Evolutionary conservation across 1,139 yeast genomes (phyloP).

Genomic region (Debaryomyces sp.): DNA sequence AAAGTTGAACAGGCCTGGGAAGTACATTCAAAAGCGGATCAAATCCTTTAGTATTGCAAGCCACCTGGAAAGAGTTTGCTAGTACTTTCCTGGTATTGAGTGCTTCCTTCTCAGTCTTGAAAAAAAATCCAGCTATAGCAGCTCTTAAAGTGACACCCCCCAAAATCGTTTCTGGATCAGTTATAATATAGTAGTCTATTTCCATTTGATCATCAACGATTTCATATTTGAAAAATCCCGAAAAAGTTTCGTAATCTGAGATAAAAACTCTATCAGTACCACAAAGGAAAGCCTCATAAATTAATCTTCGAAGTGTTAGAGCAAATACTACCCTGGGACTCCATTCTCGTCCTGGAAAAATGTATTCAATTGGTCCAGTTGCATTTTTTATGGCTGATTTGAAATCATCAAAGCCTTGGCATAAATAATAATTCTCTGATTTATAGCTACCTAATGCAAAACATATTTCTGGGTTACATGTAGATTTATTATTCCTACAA

Average conservation of each 20-base stretch:
- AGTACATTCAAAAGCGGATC: too few species aligned
- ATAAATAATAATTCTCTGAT: slow-evolving; percentile 2
- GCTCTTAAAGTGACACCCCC: slow-evolving; percentile 7
- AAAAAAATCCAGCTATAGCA: slow-evolving; percentile 8
- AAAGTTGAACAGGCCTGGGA: too few species aligned
- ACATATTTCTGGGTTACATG: slow-evolving; percentile 6
- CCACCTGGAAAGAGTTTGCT: too few species aligned
- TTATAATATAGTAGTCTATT: slow-evolving; percentile 7
- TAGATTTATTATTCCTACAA: slow-evolving; percentile 2
- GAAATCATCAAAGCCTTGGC: not conserved
- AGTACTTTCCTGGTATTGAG: not conserved
- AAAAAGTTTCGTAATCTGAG: slow-evolving; percentile 6
- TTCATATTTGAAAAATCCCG: slow-evolving; percentile 8
- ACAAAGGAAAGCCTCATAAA: slow-evolving; percentile 6
- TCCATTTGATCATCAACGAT: slow-evolving; percentile 3
- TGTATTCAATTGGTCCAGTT: not conserved
- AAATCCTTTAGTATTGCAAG: too few species aligned
- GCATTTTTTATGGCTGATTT: not conserved
- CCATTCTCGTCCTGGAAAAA: too few species aligned
- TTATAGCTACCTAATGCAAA: slow-evolving; percentile 6
- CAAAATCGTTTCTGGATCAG: slow-evolving; percentile 7
- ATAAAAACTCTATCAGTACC: slow-evolving; percentile 8
- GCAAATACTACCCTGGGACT: too few species aligned
- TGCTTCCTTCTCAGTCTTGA: slow-evolving; percentile 1
- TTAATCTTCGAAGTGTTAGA: not conserved